phyloP scores from a whole-genome alignment of 2,329 filamentous ascomycete genomes.

The Sporothrix variecibatus region DNA sequence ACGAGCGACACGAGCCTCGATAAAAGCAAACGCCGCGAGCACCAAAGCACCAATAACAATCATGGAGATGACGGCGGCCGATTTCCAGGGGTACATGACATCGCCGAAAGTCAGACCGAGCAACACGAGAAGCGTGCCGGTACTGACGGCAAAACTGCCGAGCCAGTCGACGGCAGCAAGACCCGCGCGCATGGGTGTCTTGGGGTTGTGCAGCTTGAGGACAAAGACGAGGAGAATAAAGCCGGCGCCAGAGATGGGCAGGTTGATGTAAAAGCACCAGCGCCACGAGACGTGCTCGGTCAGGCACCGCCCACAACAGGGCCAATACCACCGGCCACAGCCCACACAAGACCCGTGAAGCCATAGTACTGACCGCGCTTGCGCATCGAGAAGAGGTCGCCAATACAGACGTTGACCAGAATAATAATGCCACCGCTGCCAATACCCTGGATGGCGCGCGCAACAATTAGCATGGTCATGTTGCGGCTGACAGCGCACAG shows the following conservation, averaged over 20 bases:
- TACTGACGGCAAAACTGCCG: slow-evolving; percentile 63
- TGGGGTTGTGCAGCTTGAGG: slow-evolving; percentile 68
- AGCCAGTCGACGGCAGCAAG: slow-evolving; percentile 64
- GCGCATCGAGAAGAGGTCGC: slow-evolving; percentile 55
- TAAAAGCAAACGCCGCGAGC: slow-evolving; percentile 66
- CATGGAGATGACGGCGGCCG: slow-evolving; percentile 73
- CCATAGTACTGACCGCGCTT: slow-evolving; percentile 57
- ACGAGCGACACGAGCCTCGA: slow-evolving; percentile 71
- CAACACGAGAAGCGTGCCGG: slow-evolving; percentile 81
- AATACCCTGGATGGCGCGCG: slow-evolving; percentile 53
- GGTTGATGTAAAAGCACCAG: slow-evolving; percentile 71
- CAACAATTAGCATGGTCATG: slow-evolving; percentile 51
- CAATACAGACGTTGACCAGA: slow-evolving; percentile 56
- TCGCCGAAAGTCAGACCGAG: slow-evolving; percentile 86
- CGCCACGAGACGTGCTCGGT: slow-evolving; percentile 61
- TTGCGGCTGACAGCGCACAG: slow-evolving; percentile 49
- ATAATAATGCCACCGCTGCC: slow-evolving; percentile 55
- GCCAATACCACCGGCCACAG: slow-evolving; percentile 64
- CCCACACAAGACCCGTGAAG: slow-evolving; percentile 67
- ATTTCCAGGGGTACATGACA: slow-evolving; percentile 72
- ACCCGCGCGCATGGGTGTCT: slow-evolving; percentile 62
- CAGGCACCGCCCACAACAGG: slow-evolving; percentile 62
- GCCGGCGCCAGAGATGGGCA: slow-evolving; percentile 43
- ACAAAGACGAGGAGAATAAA: slow-evolving; percentile 59
- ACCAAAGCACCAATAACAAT: slow-evolving; percentile 70